phyloP scores from a whole-genome alignment of 441 rosid genomes.

The Erodium texanum region DNA sequence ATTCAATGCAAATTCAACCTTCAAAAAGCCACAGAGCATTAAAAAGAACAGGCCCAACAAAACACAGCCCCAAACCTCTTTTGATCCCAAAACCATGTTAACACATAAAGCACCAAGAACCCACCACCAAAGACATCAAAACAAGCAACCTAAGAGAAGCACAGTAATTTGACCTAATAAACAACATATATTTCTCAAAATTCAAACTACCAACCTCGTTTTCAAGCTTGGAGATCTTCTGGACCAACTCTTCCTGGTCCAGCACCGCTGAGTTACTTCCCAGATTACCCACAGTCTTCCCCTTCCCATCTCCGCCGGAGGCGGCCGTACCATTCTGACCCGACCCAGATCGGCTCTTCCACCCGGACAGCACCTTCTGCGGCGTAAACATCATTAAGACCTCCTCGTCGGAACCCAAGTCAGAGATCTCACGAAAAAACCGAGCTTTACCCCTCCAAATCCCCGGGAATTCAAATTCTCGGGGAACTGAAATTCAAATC shows the following conservation, averaged over 20 bases:
- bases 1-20: background rate
- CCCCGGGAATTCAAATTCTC: conserved; percentile 9
- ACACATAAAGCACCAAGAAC: conserved; percentile 3
- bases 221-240: conserved; percentile 43
- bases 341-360: conserved; percentile 38
- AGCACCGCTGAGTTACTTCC: conserved; percentile 6
- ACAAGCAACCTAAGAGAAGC: background rate
- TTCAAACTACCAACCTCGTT: conserved; percentile 44
- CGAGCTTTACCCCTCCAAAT: conserved; percentile 6
- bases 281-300: too few species aligned
- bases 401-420: conserved; percentile 17
- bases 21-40: background rate
- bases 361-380: conserved; percentile 58
- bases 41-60: background rate
- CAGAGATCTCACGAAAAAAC: conserved; percentile 21
- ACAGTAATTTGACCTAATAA: background rate
- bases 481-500: conserved; percentile 6
- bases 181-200: background rate
- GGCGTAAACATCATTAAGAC: conserved; percentile 60
- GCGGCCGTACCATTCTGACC: conserved; percentile 28
- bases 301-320: too few species aligned
- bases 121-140: conserved; percentile 6
- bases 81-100: conserved; percentile 5
- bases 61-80: background rate
- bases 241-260: conserved; percentile 29